Percentiles rank a stretch among this genome's conserved stretches.
phyloP scores from a whole-genome alignment of 1,284 basidiomycete genomes.

The Moesziomyces aphidis region DNA sequence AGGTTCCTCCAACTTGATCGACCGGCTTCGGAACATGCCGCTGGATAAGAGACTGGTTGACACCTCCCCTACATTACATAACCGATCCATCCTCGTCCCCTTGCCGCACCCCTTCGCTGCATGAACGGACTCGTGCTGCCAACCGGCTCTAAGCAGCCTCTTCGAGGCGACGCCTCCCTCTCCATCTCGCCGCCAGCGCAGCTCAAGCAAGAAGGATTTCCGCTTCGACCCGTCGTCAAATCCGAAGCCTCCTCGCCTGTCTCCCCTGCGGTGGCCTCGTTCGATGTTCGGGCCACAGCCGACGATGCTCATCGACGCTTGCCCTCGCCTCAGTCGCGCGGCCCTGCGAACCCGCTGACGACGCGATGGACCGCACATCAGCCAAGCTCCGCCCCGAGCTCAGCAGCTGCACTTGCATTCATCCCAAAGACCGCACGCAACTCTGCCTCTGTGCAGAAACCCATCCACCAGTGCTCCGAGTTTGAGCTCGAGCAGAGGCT shows the following conservation, averaged over 20 bases:
- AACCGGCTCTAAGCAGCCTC: slow-evolving; percentile 43
- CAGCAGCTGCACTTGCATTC: slow-evolving; percentile 40
- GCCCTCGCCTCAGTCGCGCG: slow-evolving; percentile 6
- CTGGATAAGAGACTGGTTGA: slow-evolving; percentile 31
- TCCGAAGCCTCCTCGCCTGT: slow-evolving; percentile 10
- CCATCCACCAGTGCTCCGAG: slow-evolving; percentile 40
- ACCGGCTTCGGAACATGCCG: slow-evolving; percentile 31
- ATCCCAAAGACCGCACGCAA: slow-evolving; percentile 38
- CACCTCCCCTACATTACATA: slow-evolving; percentile 14
- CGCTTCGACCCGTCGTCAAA: slow-evolving; percentile 22
- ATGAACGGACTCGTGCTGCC: slow-evolving; percentile 50
- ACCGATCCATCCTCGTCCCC: slow-evolving; percentile 1
- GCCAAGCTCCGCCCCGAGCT: slow-evolving; percentile 3
- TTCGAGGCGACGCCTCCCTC: slow-evolving; percentile 32
- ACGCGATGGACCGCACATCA: slow-evolving; percentile 6
- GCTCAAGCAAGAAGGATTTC: slow-evolving; percentile 16
- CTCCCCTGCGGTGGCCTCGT: neutral
- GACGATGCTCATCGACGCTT: slow-evolving; percentile 3
- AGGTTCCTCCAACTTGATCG: slow-evolving; percentile 21
- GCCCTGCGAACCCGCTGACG: slow-evolving; percentile 1
- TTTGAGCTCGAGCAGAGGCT: slow-evolving; percentile 50
- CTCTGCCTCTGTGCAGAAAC: slow-evolving; percentile 38
- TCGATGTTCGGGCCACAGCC: slow-evolving; percentile 2
- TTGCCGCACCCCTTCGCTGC: slow-evolving; percentile 3
- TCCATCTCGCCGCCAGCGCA: slow-evolving; percentile 22